These are phyloP conservation scores for Solanum tacnaense DNA, from an alignment of 257 asterid genomes.

Conservation along the genomic window DNA sequence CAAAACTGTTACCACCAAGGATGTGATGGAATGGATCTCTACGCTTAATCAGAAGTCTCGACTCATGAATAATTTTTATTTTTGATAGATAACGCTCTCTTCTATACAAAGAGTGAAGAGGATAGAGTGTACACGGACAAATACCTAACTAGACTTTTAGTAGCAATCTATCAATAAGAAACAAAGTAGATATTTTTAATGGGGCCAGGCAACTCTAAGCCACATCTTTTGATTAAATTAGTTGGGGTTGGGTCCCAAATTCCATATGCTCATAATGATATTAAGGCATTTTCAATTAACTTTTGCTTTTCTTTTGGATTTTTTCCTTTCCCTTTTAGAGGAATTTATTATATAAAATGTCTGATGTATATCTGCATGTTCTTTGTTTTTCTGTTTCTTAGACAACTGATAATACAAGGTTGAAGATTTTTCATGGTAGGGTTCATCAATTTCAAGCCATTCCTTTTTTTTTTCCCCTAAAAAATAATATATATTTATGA, in stretches of 20 bases:
- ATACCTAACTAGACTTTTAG: background rate
- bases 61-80: background rate
- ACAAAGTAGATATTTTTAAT: constrained; percentile 20
- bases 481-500: background rate
- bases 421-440: background rate
- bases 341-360: background rate
- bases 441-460: background rate
- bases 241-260: constrained; percentile 23
- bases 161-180: constrained; percentile 3
- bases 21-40: background rate
- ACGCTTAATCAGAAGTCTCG: too few relatives aligned
- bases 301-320: constrained; percentile 4
- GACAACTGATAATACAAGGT: background rate
- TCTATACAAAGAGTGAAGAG: background rate
- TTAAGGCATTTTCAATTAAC: constrained; percentile 13
- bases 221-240: constrained; percentile 23
- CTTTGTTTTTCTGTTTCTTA: background rate
- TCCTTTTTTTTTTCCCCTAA: background rate
- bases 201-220: constrained; percentile 17
- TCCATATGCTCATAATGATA: constrained; percentile 22
- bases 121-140: fast-evolving
- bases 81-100: too few relatives aligned
- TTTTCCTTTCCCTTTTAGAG: constrained; percentile 5
- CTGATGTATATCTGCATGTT: background rate
- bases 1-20: background rate